phyloP scores from a whole-genome alignment of 345 rosid genomes.

The Citrus trifoliata region DNA sequence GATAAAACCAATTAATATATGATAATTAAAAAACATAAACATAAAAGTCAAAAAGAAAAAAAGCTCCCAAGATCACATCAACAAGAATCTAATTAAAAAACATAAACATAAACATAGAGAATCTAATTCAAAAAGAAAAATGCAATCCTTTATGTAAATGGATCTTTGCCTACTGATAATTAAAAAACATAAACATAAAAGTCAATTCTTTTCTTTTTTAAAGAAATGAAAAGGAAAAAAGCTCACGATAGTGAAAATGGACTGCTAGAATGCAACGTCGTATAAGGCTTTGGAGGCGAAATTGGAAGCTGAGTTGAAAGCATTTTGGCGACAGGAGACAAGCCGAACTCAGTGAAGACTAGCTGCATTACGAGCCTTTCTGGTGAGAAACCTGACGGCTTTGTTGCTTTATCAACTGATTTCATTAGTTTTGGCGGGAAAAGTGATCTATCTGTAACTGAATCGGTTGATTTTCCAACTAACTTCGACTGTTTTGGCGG shows the following conservation, averaged over 20 bases:
- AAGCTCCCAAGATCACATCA: too few species aligned
- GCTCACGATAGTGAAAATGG: conserved; percentile 16
- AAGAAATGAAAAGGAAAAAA: not conserved
- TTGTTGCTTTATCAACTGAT: conserved; percentile 11
- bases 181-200: not conserved
- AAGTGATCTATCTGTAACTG: conserved; percentile 14
- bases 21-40: not conserved
- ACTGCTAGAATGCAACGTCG: conserved; percentile 1
- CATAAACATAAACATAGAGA: too few species aligned
- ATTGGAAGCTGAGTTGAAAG: conserved; percentile 13
- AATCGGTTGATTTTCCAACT: not conserved
- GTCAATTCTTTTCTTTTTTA: not conserved
- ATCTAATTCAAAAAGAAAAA: too few species aligned
- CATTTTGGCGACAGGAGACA: conserved; percentile 20
- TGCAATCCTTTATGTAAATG: too few species aligned
- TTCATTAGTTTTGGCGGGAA: conserved; percentile 14
- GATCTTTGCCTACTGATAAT: too few species aligned
- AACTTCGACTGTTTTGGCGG: conserved; percentile 14
- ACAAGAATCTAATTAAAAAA: too few species aligned
- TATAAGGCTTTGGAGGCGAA: not conserved
- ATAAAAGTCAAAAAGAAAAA: not conserved
- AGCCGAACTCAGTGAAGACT: conserved; percentile 41
- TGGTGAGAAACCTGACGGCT: conserved; percentile 16
- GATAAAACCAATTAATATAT: not conserved
- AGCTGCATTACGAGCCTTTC: conserved; percentile 35